A percentile compares a stretch with the other conserved stretches of the same genome.
Evolutionary conservation across 2,329 filamentous ascomycete genomes (phyloP).

Genomic region (Chaetomium globosum): DNA sequence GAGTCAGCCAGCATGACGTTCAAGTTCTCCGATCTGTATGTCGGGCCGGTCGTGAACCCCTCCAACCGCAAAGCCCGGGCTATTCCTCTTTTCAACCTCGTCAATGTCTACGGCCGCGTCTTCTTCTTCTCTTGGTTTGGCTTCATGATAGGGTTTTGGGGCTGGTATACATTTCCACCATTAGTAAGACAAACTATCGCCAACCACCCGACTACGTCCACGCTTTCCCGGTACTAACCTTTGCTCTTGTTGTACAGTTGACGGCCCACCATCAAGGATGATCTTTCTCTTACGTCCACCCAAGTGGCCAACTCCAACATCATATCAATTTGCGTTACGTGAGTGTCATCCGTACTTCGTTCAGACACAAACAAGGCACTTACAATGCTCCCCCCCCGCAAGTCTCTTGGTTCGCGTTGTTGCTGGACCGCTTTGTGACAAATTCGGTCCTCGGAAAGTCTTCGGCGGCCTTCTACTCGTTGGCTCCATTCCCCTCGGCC

Average conservation of each 20-base stretch:
- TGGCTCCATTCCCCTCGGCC: conserved; percentile 78
- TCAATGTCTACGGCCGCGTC: conserved; percentile 79
- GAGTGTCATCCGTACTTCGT: conserved; percentile 37
- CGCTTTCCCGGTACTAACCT: background rate
- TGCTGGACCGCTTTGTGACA: conserved; percentile 80
- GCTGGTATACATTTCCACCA: conserved; percentile 90
- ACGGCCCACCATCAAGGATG: conserved; percentile 77
- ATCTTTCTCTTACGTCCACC: conserved; percentile 69
- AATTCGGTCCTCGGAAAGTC: conserved; percentile 76
- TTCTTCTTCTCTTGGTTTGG: conserved; percentile 90
- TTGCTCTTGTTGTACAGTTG: conserved; percentile 47
- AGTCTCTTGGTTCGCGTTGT: conserved; percentile 74
- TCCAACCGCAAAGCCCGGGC: conserved; percentile 81
- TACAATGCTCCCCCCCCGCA: conserved; percentile 7
- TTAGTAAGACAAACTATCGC: conserved; percentile 53
- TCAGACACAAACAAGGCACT: background rate
- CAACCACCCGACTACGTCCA: background rate
- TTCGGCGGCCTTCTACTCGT: conserved; percentile 75
- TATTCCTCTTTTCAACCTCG: conserved; percentile 75
- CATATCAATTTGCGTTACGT: conserved; percentile 73
- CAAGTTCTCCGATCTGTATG: conserved; percentile 49
- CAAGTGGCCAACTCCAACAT: conserved; percentile 91
- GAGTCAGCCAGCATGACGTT: conserved; percentile 35
- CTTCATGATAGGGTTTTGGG: conserved; percentile 86
- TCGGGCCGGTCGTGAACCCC: conserved; percentile 75